phyloP scores from a whole-genome alignment of 2,329 filamentous ascomycete genomes.

The Fusarium sp. region DNA sequence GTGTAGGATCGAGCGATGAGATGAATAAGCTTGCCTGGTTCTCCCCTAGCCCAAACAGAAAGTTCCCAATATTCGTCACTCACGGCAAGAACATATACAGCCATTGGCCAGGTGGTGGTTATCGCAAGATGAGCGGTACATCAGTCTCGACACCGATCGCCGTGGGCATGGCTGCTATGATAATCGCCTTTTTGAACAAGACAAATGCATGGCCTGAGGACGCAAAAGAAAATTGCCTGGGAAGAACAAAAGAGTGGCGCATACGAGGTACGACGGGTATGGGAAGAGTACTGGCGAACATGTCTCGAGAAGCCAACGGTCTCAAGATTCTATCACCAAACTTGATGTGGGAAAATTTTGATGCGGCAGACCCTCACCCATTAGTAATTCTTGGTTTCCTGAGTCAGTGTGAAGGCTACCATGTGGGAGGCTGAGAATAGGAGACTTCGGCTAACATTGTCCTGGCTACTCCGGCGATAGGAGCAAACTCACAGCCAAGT shows the following conservation, averaged over 20 bases:
- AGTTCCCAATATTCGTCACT: constrained; percentile 21
- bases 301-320: constrained; percentile 26
- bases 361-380: not conserved
- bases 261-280: constrained; percentile 25
- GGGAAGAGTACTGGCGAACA: constrained; percentile 25
- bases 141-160: constrained; percentile 30
- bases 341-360: constrained; percentile 25
- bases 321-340: constrained; percentile 23
- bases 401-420: not conserved
- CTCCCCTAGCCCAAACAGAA: constrained; percentile 9
- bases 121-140: constrained; percentile 26
- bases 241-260: constrained; percentile 18
- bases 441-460: not conserved
- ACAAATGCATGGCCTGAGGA: constrained; percentile 11
- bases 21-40: constrained; percentile 12
- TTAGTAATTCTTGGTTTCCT: not conserved
- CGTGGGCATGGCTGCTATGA: constrained; percentile 30
- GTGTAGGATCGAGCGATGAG: constrained; percentile 27
- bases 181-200: constrained; percentile 32
- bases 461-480: not conserved
- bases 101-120: constrained; percentile 27
- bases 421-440: not conserved
- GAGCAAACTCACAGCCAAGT: not conserved
- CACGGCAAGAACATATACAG: constrained; percentile 22
- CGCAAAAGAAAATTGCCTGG: not conserved